These are phyloP conservation scores for Silene noctiflora DNA, from an alignment of 179 eudicot species.

Conservation along the genomic window DNA sequence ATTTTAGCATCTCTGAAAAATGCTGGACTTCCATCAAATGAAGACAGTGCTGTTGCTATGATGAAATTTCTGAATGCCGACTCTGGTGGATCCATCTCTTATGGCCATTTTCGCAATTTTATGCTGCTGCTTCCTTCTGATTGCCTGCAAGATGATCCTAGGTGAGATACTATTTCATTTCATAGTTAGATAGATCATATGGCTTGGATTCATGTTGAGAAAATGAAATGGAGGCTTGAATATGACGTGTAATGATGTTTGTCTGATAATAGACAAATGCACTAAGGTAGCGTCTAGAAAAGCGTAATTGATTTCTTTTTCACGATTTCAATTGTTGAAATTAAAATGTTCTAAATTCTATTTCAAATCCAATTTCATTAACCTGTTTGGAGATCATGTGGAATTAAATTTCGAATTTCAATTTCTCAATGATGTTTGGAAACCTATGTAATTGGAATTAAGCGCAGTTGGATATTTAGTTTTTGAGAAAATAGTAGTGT, in stretches of 20 bases:
- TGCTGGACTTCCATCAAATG: slow-evolving; percentile 93
- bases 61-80: slow-evolving; percentile 90
- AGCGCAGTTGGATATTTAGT: too few relatives aligned
- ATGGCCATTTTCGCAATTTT: slow-evolving; percentile 92
- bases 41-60: slow-evolving; percentile 91
- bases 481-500: too few relatives aligned
- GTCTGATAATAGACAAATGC: too few relatives aligned
- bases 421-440: too few relatives aligned
- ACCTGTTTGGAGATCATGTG: too few relatives aligned
- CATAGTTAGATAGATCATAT: neutral
- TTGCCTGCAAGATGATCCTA: slow-evolving; percentile 84
- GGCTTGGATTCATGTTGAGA: neutral
- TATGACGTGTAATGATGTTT: neutral
- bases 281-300: too few relatives aligned
- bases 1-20: slow-evolving; percentile 70
- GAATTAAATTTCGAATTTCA: too few relatives aligned
- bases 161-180: slow-evolving; percentile 45
- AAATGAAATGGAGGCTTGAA: neutral
- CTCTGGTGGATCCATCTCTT: slow-evolving; percentile 83
- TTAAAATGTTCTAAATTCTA: too few relatives aligned
- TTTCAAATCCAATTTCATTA: too few relatives aligned
- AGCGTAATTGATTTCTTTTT: too few relatives aligned
- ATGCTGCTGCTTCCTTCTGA: slow-evolving; percentile 90
- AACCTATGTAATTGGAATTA: too few relatives aligned
- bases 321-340: too few relatives aligned